Evolutionary conservation across 1,284 basidiomycete genomes (phyloP).

Genomic region (Trametes pubescens): DNA sequence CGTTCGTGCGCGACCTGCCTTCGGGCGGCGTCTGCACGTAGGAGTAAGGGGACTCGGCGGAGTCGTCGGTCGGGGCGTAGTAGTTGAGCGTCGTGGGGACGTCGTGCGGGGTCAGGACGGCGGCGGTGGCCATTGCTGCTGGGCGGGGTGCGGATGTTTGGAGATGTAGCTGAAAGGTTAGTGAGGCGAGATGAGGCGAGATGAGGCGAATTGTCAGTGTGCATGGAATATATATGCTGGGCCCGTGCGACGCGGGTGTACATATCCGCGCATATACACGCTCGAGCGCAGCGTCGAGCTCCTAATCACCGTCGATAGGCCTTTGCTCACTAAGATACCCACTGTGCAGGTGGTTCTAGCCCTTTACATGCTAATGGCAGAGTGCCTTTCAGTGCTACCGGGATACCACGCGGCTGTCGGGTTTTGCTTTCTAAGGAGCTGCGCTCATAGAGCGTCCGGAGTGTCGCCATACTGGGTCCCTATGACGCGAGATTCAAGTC

Average conservation of each 20-base stretch:
- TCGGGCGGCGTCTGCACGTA: slow-evolving; percentile 36
- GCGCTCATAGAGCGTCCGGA: not conserved
- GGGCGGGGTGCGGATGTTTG: not conserved
- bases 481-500: not conserved
- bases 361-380: too few species aligned
- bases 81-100: slow-evolving; percentile 42
- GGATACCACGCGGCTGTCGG: not conserved
- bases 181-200: not conserved
- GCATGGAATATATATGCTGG: not conserved
- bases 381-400: too few species aligned
- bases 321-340: not conserved
- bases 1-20: slow-evolving; percentile 32
- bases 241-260: not conserved
- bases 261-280: not conserved
- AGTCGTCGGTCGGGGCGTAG: slow-evolving; percentile 34
- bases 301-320: slow-evolving; percentile 1
- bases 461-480: not conserved
- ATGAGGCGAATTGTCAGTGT: too few species aligned
- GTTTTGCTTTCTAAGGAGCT: not conserved
- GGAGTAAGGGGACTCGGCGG: slow-evolving; percentile 33
- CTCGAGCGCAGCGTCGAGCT: not conserved
- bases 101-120: slow-evolving; percentile 36
- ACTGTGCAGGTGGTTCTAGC: too few species aligned
- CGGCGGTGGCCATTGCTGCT: slow-evolving; percentile 38
- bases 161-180: not conserved